A percentile compares a stretch with the other conserved stretches of the same genome.
Evolutionary conservation across 345 rosid species (phyloP).

Genomic region (Bretschneidera sinensis): DNA sequence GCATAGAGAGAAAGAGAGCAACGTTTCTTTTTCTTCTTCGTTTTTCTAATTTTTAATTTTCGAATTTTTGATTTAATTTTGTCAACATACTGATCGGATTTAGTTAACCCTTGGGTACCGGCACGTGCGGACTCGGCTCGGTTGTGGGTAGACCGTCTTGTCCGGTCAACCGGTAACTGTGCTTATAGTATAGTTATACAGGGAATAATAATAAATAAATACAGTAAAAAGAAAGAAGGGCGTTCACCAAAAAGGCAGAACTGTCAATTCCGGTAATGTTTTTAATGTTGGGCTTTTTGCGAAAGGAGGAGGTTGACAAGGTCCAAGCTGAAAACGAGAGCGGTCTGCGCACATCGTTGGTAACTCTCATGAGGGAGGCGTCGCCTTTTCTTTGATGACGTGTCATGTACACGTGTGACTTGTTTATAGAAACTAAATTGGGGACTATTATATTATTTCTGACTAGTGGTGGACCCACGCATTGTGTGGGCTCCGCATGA

Average conservation of each 20-base stretch:
- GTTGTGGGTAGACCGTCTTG: neutral
- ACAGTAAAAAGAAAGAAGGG: no score
- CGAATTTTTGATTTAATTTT: neutral
- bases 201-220: neutral
- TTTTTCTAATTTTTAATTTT: neutral
- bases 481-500: no score
- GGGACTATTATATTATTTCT: no score
- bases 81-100: slow-evolving; percentile 28
- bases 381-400: slow-evolving; percentile 5
- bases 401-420: slow-evolving; percentile 11
- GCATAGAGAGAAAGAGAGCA: slow-evolving; percentile 13
- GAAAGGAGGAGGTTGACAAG: slow-evolving; percentile 14
- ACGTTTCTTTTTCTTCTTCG: slow-evolving; percentile 26
- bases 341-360: slow-evolving; percentile 19
- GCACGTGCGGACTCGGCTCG: slow-evolving; percentile 28
- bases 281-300: slow-evolving; percentile 11
- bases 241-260: slow-evolving; percentile 5
- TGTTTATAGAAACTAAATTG: neutral
- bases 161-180: no score
- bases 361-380: slow-evolving; percentile 1
- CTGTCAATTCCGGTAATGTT: slow-evolving; percentile 23
- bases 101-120: slow-evolving; percentile 12
- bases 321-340: slow-evolving; percentile 21
- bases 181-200: no score
- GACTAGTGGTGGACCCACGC: no score